A percentile compares a stretch with the other conserved stretches of the same genome.
phyloP scores from a whole-genome alignment of 192 early-diverging fungal genomes.

The Entomortierella beljakovae region DNA sequence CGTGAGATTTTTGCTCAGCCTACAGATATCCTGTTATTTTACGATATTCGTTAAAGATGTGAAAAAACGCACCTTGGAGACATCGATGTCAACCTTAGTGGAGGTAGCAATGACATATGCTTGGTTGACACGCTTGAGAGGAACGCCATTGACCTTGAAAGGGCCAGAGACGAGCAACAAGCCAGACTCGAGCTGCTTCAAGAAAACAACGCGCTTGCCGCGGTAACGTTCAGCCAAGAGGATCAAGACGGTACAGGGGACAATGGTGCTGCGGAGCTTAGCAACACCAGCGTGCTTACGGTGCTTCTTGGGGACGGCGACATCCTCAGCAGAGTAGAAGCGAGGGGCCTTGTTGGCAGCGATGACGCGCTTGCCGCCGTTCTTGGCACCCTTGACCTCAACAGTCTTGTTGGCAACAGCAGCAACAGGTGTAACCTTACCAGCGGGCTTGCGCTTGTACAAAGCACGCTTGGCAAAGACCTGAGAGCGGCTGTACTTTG shows the following conservation, averaged over 20 bases:
- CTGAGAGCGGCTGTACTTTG: slow-evolving; percentile 84
- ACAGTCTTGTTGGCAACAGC: slow-evolving; percentile 69
- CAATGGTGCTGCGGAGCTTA: slow-evolving; percentile 90
- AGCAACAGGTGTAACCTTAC: slow-evolving; percentile 65
- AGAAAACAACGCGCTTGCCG: slow-evolving; percentile 98
- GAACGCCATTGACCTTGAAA: slow-evolving; percentile 99
- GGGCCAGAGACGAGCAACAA: slow-evolving; percentile 98
- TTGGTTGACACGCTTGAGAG: slow-evolving; percentile 97
- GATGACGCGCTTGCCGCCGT: slow-evolving; percentile 78
- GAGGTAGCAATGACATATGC: slow-evolving; percentile 99
- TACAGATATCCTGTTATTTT: background rate
- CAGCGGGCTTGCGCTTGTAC: slow-evolving; percentile 81
- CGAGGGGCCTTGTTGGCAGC: slow-evolving; percentile 74
- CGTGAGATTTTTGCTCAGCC: slow-evolving; percentile 24
- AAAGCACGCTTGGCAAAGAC: slow-evolving; percentile 88
- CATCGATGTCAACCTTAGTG: slow-evolving; percentile 94
- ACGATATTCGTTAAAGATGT: slow-evolving; percentile 54
- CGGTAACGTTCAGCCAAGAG: slow-evolving; percentile 93
- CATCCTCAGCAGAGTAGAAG: slow-evolving; percentile 91
- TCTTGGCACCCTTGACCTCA: slow-evolving; percentile 84
- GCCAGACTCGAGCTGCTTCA: slow-evolving; percentile 96
- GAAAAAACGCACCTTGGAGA: slow-evolving; percentile 64
- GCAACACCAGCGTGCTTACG: slow-evolving; percentile 81
- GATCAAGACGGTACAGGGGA: slow-evolving; percentile 97
- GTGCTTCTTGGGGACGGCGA: slow-evolving; percentile 78